These are phyloP conservation scores for Suillus subluteus DNA, from an alignment of 768 basidiomycete species.

Conservation along the genomic window DNA sequence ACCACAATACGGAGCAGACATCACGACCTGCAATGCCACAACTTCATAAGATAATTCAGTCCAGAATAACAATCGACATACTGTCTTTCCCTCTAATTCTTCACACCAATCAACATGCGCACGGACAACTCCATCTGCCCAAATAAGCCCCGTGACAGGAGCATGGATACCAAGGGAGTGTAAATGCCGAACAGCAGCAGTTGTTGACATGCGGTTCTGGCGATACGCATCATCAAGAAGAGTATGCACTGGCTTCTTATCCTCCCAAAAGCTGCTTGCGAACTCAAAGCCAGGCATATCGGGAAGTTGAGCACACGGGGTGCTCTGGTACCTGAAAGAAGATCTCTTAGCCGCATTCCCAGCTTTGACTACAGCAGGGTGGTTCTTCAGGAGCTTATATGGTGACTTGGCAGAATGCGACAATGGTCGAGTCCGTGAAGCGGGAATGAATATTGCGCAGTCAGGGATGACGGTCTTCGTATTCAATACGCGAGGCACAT, in stretches of 20 bases:
- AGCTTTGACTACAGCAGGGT: slow-evolving; percentile 37
- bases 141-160: slow-evolving; percentile 57
- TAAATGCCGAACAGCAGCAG: slow-evolving; percentile 52
- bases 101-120: slow-evolving; percentile 61
- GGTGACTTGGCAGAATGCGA: slow-evolving; percentile 48
- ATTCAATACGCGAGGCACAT: slow-evolving; percentile 42
- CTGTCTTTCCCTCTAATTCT: slow-evolving; percentile 37
- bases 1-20: slow-evolving; percentile 52
- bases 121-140: slow-evolving; percentile 53
- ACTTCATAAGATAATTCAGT: slow-evolving; percentile 2
- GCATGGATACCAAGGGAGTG: slow-evolving; percentile 48
- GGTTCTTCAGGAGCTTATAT: slow-evolving; percentile 50
- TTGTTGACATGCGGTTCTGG: slow-evolving; percentile 60
- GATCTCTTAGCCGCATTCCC: slow-evolving; percentile 44
- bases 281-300: slow-evolving; percentile 55
- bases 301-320: slow-evolving; percentile 50
- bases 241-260: slow-evolving; percentile 57
- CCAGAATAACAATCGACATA: slow-evolving; percentile 28
- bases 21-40: slow-evolving; percentile 40
- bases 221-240: slow-evolving; percentile 57
- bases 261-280: slow-evolving; percentile 58
- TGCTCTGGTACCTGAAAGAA: slow-evolving; percentile 56
- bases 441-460: slow-evolving; percentile 50
- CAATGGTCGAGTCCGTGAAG: slow-evolving; percentile 40
- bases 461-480: slow-evolving; percentile 54